These are phyloP conservation scores for Kandelia obovata DNA, from an alignment of 345 rosid genomes.

Conservation along the genomic window DNA sequence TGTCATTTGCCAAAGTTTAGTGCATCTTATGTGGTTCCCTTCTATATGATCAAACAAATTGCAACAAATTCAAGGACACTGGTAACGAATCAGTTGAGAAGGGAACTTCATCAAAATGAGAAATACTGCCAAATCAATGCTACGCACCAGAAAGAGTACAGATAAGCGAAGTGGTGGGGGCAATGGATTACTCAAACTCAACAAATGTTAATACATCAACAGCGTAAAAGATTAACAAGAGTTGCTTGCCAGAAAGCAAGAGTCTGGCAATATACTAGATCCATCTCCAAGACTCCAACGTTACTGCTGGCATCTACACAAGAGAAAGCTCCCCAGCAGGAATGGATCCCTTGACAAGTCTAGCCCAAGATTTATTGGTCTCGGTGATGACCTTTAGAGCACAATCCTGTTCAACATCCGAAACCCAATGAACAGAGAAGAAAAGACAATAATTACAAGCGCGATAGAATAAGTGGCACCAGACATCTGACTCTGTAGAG, in stretches of 20 bases:
- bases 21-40: too few relatives aligned
- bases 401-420: slow-evolving; percentile 49
- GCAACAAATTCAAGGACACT: neutral
- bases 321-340: slow-evolving; percentile 67
- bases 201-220: neutral
- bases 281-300: slow-evolving; percentile 1
- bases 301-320: slow-evolving; percentile 15
- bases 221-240: neutral
- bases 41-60: too few relatives aligned
- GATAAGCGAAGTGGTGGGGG: neutral
- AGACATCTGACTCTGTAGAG: neutral
- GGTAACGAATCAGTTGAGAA: too few relatives aligned
- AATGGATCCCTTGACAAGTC: slow-evolving; percentile 68
- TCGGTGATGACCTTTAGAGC: slow-evolving; percentile 76
- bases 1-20: too few relatives aligned
- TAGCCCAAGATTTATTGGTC: slow-evolving; percentile 83
- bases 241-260: slow-evolving; percentile 9
- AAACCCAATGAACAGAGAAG: neutral
- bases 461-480: neutral
- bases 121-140: neutral
- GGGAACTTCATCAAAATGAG: neutral
- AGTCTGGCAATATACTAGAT: slow-evolving; percentile 1
- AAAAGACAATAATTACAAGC: neutral
- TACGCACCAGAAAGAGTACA: neutral
- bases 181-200: slow-evolving; percentile 2